These are phyloP conservation scores for Mycena galericulata DNA, from an alignment of 768 basidiomycete species.

Conservation along the genomic window DNA sequence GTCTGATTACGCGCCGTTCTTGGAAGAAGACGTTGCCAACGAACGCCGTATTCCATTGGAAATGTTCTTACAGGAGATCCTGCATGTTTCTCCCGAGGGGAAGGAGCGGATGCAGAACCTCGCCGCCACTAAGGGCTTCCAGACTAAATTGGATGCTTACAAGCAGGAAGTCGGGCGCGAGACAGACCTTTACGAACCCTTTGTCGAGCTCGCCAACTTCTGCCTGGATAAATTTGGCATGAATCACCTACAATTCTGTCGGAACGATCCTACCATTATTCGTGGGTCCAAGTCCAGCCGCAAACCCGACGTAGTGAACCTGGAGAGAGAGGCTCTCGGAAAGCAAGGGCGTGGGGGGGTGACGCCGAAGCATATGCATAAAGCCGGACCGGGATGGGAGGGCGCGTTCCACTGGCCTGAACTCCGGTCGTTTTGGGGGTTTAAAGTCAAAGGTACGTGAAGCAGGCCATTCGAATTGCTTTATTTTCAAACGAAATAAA, in stretches of 20 bases:
- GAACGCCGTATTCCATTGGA: not conserved
- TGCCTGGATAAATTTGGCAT: not conserved
- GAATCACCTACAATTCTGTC: not conserved
- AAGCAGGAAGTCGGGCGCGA: not conserved
- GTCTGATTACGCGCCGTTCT: conserved; percentile 9
- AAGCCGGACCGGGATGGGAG: not conserved
- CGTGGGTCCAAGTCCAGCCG: not conserved
- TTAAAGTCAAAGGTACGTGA: not conserved
- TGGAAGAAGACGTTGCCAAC: not conserved
- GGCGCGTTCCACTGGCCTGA: not conserved
- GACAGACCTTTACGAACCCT: not conserved
- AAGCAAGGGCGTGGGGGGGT: not conserved
- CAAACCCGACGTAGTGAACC: not conserved
- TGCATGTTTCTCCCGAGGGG: not conserved
- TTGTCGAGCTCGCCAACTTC: not conserved
- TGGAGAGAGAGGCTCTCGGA: not conserved
- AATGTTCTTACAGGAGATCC: not conserved
- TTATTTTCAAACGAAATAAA: no score
- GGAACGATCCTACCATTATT: not conserved
- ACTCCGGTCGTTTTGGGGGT: not conserved
- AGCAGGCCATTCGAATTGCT: no score
- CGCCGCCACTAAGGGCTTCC: no score
- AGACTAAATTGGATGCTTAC: not conserved
- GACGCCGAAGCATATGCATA: not conserved
- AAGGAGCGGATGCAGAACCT: no score